Conservation (phyloP, 768 basidiomycete genomes). For the Rhizopogon vinicolor region DNA sequence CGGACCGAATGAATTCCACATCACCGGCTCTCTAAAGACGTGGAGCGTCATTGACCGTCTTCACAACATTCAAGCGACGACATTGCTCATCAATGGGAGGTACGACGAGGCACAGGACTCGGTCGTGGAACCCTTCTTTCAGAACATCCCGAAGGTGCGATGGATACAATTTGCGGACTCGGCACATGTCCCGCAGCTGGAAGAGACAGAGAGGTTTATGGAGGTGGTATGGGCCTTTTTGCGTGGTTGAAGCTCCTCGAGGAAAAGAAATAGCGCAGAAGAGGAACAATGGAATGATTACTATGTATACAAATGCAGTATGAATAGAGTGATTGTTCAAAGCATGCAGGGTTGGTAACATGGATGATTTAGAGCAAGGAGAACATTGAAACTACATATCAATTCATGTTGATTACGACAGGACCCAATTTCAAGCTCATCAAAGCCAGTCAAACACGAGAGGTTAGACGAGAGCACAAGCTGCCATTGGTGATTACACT, state of each 20-base stretch:
- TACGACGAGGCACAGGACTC: slow-evolving; percentile 33
- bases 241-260: neutral
- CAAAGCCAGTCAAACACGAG: no score
- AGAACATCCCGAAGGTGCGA: slow-evolving; percentile 25
- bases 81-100: slow-evolving; percentile 31
- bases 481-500: no score
- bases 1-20: slow-evolving; percentile 36
- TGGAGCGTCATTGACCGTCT: slow-evolving; percentile 32
- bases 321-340: no score
- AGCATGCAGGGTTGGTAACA: no score
- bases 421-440: no score
- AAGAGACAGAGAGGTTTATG: slow-evolving; percentile 33
- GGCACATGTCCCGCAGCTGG: slow-evolving; percentile 31
- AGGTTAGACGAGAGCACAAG: no score
- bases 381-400: no score
- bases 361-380: no score
- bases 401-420: no score
- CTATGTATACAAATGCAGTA: neutral
- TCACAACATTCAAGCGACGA: slow-evolving; percentile 28
- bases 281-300: neutral
- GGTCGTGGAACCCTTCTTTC: slow-evolving; percentile 29
- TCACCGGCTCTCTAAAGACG: slow-evolving; percentile 27
- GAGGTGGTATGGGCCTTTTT: slow-evolving; percentile 28
- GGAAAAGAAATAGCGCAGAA: neutral
- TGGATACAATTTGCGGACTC: slow-evolving; percentile 35